Base-by-base conservation (phyloP, 176 grass and related monocot genomes). In the Chloris gayana region DNA sequence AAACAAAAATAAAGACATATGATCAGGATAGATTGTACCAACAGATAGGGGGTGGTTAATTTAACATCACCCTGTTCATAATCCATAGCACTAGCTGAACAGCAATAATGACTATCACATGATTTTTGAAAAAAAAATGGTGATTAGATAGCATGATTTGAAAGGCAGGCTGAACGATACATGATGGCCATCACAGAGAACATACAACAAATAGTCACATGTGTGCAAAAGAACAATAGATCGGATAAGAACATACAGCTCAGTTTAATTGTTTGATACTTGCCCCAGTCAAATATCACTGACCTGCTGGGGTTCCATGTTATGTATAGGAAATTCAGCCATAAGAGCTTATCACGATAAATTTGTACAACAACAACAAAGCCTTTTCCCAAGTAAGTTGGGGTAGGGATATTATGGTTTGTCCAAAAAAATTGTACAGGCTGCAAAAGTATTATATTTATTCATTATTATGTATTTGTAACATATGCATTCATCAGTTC, bases 1-100 rank as follows among this genome's bases (percentile, higher is more conserved):
- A 87, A 87, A 70, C 60, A 2, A 70, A 61, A 60, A 49, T 68
- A 87, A 76, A 88, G 57, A 68, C 24, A 80, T 80, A 42, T 80
- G 6, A 34, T 69, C 19, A 66, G 37, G 25, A 58, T 22, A 61
- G 8, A 34, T 59, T 72, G 65, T 69, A 35, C 39, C 29, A 83
- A 30, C 50, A 49, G 14, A 66, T 17, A 83, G 22, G 7, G 32
- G 12, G 2, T 39, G n/a, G n/a, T n/a, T n/a, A 37, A 37, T 37
- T 37, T 37, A 37, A 35, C 35, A 37, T 6, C 35, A n/a, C n/a
- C n/a, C n/a, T n/a, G n/a, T n/a, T n/a, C n/a, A n/a, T n/a, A n/a
- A n/a, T n/a, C n/a, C n/a, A n/a, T n/a, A n/a, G n/a, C n/a, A n/a
- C n/a, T n/a, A n/a, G n/a, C n/a, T n/a, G n/a, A n/a, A n/a, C n/a